Percentiles rank a stretch among this genome's conserved stretches.
phyloP scores from a whole-genome alignment of 202 grass and related monocot genomes.

The Hordeum pubiflorum region DNA sequence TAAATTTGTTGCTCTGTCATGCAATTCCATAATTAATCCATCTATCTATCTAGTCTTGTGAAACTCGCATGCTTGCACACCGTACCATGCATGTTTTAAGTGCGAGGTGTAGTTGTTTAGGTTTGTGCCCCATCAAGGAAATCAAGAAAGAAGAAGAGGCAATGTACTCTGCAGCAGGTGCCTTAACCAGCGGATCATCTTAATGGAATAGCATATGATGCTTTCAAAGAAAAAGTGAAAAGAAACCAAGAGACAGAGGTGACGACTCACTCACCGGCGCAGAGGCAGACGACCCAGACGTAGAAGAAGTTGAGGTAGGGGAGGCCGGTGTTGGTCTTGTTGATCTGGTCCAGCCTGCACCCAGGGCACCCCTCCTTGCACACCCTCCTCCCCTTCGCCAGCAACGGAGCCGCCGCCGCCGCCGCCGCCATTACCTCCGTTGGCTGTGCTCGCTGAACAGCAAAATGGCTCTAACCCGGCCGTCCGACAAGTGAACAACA shows the following conservation, averaged over 20 bases:
- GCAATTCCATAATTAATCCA: too few species aligned
- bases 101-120: too few species aligned
- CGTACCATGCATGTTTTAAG: too few species aligned
- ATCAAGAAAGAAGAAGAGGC: too few species aligned
- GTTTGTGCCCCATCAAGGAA: too few species aligned
- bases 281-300: slow-evolving; percentile 46
- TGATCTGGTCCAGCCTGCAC: slow-evolving; percentile 31
- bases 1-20: too few species aligned
- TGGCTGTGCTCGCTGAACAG: too few species aligned
- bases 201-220: background rate
- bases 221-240: background rate
- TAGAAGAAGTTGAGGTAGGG: slow-evolving; percentile 64
- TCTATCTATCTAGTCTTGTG: too few species aligned
- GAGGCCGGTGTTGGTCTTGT: slow-evolving; percentile 26
- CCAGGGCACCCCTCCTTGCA: slow-evolving; percentile 30
- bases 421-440: background rate
- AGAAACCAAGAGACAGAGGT: background rate
- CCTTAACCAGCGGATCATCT: background rate
- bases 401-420: slow-evolving; percentile 11
- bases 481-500: too few species aligned
- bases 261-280: slow-evolving; percentile 19
- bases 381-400: background rate
- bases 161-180: background rate
- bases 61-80: too few species aligned
- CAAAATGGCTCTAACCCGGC: too few species aligned